Conservation (phyloP, 2,329 filamentous ascomycete genomes). For the Talaromyces sp. region DNA sequence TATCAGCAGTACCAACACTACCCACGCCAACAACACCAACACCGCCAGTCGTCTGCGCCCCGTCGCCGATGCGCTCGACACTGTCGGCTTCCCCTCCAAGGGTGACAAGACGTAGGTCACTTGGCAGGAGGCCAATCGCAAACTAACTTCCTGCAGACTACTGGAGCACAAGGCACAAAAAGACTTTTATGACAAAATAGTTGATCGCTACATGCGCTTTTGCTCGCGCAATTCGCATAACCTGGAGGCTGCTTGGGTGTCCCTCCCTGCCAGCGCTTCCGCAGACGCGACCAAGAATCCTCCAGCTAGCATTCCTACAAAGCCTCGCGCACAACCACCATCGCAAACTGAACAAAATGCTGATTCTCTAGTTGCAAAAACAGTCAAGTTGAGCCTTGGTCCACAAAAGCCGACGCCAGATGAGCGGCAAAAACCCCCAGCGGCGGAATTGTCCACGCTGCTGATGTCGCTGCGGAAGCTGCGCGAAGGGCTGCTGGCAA, state of each 20-base stretch:
- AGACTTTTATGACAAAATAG: slow-evolving; percentile 78
- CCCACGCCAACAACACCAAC: neutral
- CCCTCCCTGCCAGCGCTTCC: slow-evolving; percentile 44
- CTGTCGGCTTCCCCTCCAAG: slow-evolving; percentile 81
- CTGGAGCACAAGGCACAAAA: slow-evolving; percentile 75
- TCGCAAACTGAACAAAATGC: neutral
- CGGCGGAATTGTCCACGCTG: slow-evolving; percentile 65
- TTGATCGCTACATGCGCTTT: slow-evolving; percentile 83
- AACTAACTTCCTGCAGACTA: slow-evolving; percentile 44
- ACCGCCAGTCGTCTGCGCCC: slow-evolving; percentile 57
- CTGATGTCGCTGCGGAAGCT: slow-evolving; percentile 85
- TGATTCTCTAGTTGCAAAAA: slow-evolving; percentile 6
- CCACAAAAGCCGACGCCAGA: slow-evolving; percentile 1
- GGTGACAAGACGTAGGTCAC: slow-evolving; percentile 70
- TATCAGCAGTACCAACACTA: neutral
- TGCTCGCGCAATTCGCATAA: slow-evolving; percentile 71
- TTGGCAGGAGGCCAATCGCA: neutral
- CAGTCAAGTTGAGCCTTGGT: slow-evolving; percentile 1
- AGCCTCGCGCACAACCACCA: slow-evolving; percentile 2
- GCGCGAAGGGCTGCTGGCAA: slow-evolving; percentile 75
- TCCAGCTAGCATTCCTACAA: slow-evolving; percentile 16
- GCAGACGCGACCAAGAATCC: slow-evolving; percentile 36
- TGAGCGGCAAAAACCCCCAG: slow-evolving; percentile 32
- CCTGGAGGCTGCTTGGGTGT: slow-evolving; percentile 69
- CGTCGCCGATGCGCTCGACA: slow-evolving; percentile 59